A percentile compares a stretch with the other conserved stretches of the same genome.
phyloP scores from a whole-genome alignment of 192 early-diverging fungal genomes.

The Lobosporangium transversale region DNA sequence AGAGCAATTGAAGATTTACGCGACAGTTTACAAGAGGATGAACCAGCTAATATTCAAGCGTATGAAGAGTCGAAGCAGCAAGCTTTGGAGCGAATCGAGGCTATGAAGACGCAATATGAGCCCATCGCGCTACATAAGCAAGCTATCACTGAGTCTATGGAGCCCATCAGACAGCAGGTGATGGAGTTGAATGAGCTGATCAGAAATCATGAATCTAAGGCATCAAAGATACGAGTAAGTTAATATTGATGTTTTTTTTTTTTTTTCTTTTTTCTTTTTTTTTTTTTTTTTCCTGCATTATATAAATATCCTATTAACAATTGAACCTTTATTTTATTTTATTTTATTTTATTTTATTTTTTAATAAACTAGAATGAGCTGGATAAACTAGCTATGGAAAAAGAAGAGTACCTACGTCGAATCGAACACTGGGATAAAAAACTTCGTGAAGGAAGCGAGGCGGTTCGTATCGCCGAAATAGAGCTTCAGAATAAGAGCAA shows the following conservation, averaged over 20 bases:
- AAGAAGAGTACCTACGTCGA: slow-evolving; percentile 4
- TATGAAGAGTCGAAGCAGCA: slow-evolving; percentile 64
- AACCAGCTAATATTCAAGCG: slow-evolving; percentile 69
- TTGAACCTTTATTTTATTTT: neutral
- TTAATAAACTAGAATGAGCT: slow-evolving; percentile 19
- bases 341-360: neutral
- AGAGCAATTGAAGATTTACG: slow-evolving; percentile 13
- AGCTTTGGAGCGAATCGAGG: slow-evolving; percentile 61
- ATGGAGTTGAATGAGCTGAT: slow-evolving; percentile 49
- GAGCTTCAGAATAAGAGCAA: slow-evolving; percentile 39
- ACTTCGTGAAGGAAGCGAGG: slow-evolving; percentile 47
- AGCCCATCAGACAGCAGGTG: slow-evolving; percentile 55
- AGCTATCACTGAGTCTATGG: slow-evolving; percentile 26
- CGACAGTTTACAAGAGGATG: slow-evolving; percentile 57
- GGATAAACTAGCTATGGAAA: slow-evolving; percentile 15
- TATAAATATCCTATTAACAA: too few relatives aligned
- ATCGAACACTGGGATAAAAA: slow-evolving; percentile 65
- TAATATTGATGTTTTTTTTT: too few relatives aligned
- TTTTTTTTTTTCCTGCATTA: too few relatives aligned
- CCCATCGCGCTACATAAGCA: slow-evolving; percentile 59
- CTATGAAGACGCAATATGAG: slow-evolving; percentile 67
- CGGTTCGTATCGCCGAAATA: slow-evolving; percentile 21
- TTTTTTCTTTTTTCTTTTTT: too few relatives aligned
- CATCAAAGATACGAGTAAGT: slow-evolving; percentile 30
- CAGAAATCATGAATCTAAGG: neutral